Evolutionary conservation across 2,329 filamentous ascomycete genomes (phyloP).

Genomic region (Penicillium sp.): DNA sequence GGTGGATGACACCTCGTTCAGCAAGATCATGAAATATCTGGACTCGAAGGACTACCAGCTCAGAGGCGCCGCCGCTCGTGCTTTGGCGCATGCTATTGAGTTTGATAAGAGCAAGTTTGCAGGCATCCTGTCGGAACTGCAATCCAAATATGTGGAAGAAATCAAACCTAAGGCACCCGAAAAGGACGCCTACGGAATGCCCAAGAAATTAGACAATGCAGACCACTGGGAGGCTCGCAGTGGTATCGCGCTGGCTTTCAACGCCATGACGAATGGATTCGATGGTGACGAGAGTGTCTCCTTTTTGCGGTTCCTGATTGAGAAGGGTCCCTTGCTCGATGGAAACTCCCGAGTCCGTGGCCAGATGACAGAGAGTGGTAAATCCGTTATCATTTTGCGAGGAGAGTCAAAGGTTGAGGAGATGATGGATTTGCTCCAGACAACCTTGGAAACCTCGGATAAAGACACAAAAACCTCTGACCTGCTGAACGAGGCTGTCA

Average conservation of each 20-base stretch:
- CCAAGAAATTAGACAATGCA: conserved; percentile 77
- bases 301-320: conserved; percentile 82
- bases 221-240: conserved; percentile 92
- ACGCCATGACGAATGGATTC: conserved; percentile 71
- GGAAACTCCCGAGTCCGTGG: conserved; percentile 71
- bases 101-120: conserved; percentile 59
- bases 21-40: conserved; percentile 72
- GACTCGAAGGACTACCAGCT: conserved; percentile 77
- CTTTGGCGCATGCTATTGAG: conserved; percentile 71
- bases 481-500: conserved; percentile 91
- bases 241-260: conserved; percentile 83
- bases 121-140: conserved; percentile 62
- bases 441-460: conserved; percentile 79
- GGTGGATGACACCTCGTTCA: conserved; percentile 62
- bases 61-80: conserved; percentile 75
- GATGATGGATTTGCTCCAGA: conserved; percentile 89
- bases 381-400: conserved; percentile 73
- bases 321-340: conserved; percentile 83
- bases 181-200: conserved; percentile 92
- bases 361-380: conserved; percentile 90
- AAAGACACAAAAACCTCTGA: conserved; percentile 78
- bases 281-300: conserved; percentile 66
- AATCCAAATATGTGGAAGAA: conserved; percentile 70
- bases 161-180: conserved; percentile 79
- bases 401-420: conserved; percentile 80